These are phyloP conservation scores for Wickerhamiella cacticola DNA, from an alignment of 805 yeast genomes.

Conservation along the genomic window DNA sequence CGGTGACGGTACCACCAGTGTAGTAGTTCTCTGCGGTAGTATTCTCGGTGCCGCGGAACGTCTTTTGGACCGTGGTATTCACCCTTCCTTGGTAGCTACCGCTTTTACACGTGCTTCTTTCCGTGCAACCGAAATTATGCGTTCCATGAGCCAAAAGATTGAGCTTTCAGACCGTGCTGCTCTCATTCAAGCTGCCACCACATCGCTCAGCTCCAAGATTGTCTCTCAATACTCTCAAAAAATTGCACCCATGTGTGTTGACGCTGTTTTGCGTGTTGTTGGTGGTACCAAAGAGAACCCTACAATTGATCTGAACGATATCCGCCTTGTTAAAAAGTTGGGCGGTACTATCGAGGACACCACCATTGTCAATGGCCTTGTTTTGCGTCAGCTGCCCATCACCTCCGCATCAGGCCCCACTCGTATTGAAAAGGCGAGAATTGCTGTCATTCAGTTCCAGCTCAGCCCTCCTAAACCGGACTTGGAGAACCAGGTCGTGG, in stretches of 20 bases:
- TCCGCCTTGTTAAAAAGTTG: slow-evolving; percentile 79
- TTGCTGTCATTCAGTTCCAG: slow-evolving; percentile 86
- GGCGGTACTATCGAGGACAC: slow-evolving; percentile 99
- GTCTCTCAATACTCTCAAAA: slow-evolving; percentile 82
- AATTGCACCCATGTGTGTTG: slow-evolving; percentile 89
- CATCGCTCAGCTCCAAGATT: slow-evolving; percentile 88
- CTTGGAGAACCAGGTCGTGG: slow-evolving; percentile 94
- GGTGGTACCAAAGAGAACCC: slow-evolving; percentile 44
- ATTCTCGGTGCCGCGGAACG: slow-evolving; percentile 90
- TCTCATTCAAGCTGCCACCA: slow-evolving; percentile 80
- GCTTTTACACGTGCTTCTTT: slow-evolving; percentile 80
- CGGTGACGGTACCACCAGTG: slow-evolving; percentile 99
- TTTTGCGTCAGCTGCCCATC: slow-evolving; percentile 77
- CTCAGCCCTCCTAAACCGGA: slow-evolving; percentile 95
- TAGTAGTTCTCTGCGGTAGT: slow-evolving; percentile 91
- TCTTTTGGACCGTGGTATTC: slow-evolving; percentile 74
- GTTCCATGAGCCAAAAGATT: slow-evolving; percentile 75
- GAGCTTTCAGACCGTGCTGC: slow-evolving; percentile 72
- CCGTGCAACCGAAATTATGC: slow-evolving; percentile 67
- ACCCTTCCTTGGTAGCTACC: slow-evolving; percentile 91
- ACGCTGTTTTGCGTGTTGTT: slow-evolving; percentile 71
- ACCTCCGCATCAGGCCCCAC: slow-evolving; percentile 92
- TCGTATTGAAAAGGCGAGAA: slow-evolving; percentile 84
- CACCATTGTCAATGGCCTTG: slow-evolving; percentile 75
- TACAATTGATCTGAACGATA: slow-evolving; percentile 74